phyloP scores from a whole-genome alignment of 306 rosid genomes.

The Trifolium repens region DNA sequence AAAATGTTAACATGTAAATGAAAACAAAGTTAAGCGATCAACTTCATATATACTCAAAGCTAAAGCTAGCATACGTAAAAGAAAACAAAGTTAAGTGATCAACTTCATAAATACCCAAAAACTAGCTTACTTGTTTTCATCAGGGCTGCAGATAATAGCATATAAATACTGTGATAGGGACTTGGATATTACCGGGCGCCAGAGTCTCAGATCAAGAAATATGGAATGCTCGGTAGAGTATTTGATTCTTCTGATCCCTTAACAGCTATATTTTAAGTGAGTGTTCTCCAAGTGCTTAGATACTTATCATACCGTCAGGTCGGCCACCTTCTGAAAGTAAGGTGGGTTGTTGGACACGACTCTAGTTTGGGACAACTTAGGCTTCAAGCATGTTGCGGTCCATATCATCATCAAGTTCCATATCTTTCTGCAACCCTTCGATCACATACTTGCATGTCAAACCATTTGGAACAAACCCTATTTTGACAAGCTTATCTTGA shows the following conservation, averaged over 20 bases:
- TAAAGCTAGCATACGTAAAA: too few species aligned
- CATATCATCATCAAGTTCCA: slow-evolving; percentile 36
- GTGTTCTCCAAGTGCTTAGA: not conserved
- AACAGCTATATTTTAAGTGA: not conserved
- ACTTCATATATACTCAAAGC: too few species aligned
- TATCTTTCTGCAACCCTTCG: slow-evolving; percentile 63
- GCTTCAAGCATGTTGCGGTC: slow-evolving; percentile 14
- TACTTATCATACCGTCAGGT: slow-evolving; percentile 59
- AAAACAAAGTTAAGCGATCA: not conserved
- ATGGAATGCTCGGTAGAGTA: not conserved
- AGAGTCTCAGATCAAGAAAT: too few species aligned
- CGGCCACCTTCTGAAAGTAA: slow-evolving; percentile 67
- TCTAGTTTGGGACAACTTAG: not conserved
- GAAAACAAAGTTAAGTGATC: not conserved
- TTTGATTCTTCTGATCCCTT: not conserved
- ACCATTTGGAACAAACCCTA: slow-evolving; percentile 73
- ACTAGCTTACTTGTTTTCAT: slow-evolving; percentile 68
- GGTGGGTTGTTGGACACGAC: not conserved
- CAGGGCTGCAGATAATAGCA: slow-evolving; percentile 71
- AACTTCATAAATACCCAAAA: not conserved
- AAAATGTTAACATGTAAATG: not conserved
- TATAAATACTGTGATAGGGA: slow-evolving; percentile 6
- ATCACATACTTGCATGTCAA: slow-evolving; percentile 70
- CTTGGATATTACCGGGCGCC: too few species aligned
- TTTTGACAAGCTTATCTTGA: slow-evolving; percentile 71